Conservation (phyloP, 345 rosid species). For the Bretschneidera sinensis region DNA sequence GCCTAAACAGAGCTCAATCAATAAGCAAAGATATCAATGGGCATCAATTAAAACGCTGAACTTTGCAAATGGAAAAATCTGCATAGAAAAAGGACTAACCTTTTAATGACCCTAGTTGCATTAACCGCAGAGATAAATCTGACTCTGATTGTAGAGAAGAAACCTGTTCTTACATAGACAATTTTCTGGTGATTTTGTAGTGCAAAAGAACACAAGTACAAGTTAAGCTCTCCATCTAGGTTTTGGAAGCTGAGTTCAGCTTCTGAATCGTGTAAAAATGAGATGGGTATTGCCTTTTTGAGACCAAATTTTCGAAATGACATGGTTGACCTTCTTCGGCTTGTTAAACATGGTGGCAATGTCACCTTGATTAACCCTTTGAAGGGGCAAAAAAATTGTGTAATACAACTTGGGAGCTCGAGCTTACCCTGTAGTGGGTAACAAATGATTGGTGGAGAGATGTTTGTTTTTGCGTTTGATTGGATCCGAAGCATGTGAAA, state of each 20-base stretch:
- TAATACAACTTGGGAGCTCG: background rate
- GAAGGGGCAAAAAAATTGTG: conserved; percentile 8
- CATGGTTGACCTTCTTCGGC: conserved; percentile 1
- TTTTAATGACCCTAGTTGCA: conserved; percentile 8
- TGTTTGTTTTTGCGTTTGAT: background rate
- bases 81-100: conserved; percentile 7
- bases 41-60: background rate
- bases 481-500: too few relatives aligned
- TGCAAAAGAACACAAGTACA: conserved; percentile 1
- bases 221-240: background rate
- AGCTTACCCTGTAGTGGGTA: background rate
- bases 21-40: too few relatives aligned
- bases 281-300: background rate
- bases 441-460: conserved; percentile 3
- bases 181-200: too few relatives aligned
- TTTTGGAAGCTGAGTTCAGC: background rate
- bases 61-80: conserved; percentile 4
- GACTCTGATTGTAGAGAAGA: background rate
- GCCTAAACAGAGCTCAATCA: background rate
- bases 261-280: background rate
- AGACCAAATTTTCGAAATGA: background rate
- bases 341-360: conserved; percentile 4
- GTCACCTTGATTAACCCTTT: too few relatives aligned
- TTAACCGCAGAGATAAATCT: conserved; percentile 4
- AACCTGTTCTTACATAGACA: too few relatives aligned